A percentile compares a stretch with the other conserved stretches of the same genome.
Conservation (phyloP, 140 eudicot genomes). For the Cichorium intybus region DNA sequence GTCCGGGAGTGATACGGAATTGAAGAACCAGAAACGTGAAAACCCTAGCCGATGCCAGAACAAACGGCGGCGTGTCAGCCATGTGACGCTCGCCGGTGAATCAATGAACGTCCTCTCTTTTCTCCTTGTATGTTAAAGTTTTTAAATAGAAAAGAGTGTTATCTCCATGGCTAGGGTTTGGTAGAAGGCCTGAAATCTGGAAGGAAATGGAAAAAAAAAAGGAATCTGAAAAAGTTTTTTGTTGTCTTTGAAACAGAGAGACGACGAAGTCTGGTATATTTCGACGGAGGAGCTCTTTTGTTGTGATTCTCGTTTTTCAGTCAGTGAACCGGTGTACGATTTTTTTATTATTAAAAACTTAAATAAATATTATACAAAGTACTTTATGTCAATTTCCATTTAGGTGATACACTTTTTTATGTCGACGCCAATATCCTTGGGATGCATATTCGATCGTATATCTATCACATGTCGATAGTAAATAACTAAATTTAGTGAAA, state of each 20-base stretch:
- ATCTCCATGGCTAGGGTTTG: constrained; percentile 29
- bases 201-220: not conserved
- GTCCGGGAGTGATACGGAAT: constrained; percentile 26
- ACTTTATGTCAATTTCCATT: not conserved
- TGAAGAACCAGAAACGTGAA: constrained; percentile 16
- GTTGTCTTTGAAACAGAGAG: constrained; percentile 22
- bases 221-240: not conserved
- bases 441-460: too few relatives aligned
- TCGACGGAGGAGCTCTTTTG: constrained; percentile 23
- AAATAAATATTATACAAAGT: not conserved
- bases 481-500: too few relatives aligned
- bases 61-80: constrained; percentile 31
- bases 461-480: too few relatives aligned
- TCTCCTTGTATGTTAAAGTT: not conserved
- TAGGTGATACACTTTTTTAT: too few relatives aligned
- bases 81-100: constrained; percentile 25
- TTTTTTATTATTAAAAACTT: not conserved
- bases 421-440: too few relatives aligned
- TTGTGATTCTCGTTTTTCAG: not conserved
- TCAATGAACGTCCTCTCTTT: not conserved
- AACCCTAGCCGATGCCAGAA: constrained; percentile 38
- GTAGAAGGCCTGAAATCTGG: constrained; percentile 11
- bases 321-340: not conserved
- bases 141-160: constrained; percentile 9
- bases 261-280: constrained; percentile 28